phyloP scores from a whole-genome alignment of 345 rosid species.

The Citrus medica region DNA sequence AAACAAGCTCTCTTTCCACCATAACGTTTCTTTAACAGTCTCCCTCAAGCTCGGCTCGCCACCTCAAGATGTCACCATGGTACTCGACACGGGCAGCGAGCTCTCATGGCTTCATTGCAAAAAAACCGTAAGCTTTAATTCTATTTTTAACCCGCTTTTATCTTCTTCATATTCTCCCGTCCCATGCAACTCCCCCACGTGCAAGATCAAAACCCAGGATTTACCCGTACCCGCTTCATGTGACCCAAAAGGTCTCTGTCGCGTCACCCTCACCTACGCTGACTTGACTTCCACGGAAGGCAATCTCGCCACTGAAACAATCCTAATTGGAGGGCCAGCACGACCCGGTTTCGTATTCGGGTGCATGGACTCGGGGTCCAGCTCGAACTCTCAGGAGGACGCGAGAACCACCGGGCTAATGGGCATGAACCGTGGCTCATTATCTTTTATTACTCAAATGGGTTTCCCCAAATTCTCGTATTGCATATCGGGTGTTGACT shows the following conservation, averaged over 20 bases:
- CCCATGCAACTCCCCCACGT: conserved; percentile 45
- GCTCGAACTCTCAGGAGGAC: conserved; percentile 59
- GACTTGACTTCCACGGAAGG: conserved; percentile 65
- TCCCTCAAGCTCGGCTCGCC: conserved; percentile 67
- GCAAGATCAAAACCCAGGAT: conserved; percentile 51
- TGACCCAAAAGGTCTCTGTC: conserved; percentile 45
- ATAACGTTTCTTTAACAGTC: conserved; percentile 56
- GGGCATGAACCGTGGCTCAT: conserved; percentile 82
- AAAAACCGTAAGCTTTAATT: conserved; percentile 21
- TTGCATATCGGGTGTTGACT: conserved; percentile 69
- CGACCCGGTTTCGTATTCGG: conserved; percentile 54
- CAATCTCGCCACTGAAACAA: conserved; percentile 48
- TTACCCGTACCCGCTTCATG: conserved; percentile 45
- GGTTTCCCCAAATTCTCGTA: conserved; percentile 69
- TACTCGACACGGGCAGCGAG: conserved; percentile 77
- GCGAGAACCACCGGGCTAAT: conserved; percentile 64
- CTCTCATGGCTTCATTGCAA: conserved; percentile 75
- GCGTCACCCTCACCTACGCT: conserved; percentile 50
- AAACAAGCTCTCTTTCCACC: conserved; percentile 43
- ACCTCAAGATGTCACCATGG: conserved; percentile 60
- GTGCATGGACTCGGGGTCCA: conserved; percentile 69
- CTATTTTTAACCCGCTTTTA: conserved; percentile 36
- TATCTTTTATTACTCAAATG: conserved; percentile 68
- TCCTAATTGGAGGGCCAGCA: conserved; percentile 40
- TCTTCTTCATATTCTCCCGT: conserved; percentile 46